Evolutionary conservation across 306 rosid genomes (phyloP).

Genomic region (Castanea mollissima): DNA sequence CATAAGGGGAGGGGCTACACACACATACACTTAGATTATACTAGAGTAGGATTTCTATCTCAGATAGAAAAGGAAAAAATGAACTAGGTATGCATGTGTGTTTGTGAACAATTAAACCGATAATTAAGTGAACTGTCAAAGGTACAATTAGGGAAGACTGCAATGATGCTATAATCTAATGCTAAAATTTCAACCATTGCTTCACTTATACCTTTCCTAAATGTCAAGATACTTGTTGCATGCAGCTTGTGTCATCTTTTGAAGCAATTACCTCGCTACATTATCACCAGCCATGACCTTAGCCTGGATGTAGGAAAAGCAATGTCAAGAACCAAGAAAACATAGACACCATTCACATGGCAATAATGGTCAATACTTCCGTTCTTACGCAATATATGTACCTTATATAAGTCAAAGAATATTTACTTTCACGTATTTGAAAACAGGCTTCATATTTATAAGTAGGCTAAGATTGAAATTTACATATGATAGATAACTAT

Average conservation of each 20-base stretch:
- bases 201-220: slow-evolving; percentile 62
- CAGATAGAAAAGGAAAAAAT: no score
- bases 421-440: background rate
- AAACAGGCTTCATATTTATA: no score
- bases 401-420: background rate
- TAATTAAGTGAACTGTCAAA: background rate
- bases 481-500: no score
- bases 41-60: no score
- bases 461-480: no score
- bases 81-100: background rate
- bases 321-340: slow-evolving; percentile 5
- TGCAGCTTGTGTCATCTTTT: slow-evolving; percentile 86
- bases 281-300: slow-evolving; percentile 99
- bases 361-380: background rate
- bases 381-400: background rate
- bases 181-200: no score
- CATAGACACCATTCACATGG: background rate
- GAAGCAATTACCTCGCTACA: slow-evolving; percentile 80
- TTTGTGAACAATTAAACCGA: background rate
- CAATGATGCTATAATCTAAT: slow-evolving; percentile 3
- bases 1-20: background rate
- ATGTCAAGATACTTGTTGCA: slow-evolving; percentile 91
- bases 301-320: slow-evolving; percentile 54
- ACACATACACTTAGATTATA: no score
- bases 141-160: background rate